Evolutionary conservation across 2,329 filamentous ascomycete genomes (phyloP).

Genomic region (Rhexocercosporidium sp.): DNA sequence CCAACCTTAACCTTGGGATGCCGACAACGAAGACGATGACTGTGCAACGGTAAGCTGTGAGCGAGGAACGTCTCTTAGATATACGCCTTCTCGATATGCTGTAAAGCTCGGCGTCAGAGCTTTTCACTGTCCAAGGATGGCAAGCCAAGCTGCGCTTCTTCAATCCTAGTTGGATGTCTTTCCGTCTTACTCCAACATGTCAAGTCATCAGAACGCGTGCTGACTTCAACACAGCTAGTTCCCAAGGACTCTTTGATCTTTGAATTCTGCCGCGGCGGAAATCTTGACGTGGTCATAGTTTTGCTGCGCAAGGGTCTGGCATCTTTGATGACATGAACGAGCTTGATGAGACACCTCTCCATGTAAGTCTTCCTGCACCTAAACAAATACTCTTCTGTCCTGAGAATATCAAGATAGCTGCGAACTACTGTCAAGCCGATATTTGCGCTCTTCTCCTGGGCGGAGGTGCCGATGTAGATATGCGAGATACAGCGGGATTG

Average conservation of each 20-base stretch:
- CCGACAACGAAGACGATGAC: not conserved
- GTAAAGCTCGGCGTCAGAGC: not conserved
- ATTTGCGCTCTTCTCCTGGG: not conserved
- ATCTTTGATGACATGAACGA: not conserved
- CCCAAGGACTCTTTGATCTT: constrained; percentile 17
- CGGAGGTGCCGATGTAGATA: not conserved
- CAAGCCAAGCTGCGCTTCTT: constrained; percentile 10
- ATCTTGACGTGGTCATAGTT: constrained; percentile 6
- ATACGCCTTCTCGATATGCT: not conserved
- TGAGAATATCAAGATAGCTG: not conserved
- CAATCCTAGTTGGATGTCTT: constrained; percentile 1
- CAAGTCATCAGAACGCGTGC: not conserved
- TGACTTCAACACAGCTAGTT: not conserved
- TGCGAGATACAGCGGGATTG: not conserved
- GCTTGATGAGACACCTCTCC: not conserved
- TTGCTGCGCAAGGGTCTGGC: not conserved
- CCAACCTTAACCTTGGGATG: not conserved
- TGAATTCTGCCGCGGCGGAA: constrained; percentile 16
- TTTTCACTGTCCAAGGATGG: not conserved
- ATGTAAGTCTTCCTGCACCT: not conserved
- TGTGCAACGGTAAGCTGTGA: not conserved
- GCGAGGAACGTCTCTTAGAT: not conserved
- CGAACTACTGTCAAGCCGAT: not conserved
- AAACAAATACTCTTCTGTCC: not conserved
- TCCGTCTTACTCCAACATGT: not conserved